A percentile compares a stretch with the other conserved stretches of the same genome.
These are phyloP conservation scores for Epichloe glyceriae DNA, from an alignment of 2,329 filamentous ascomycete genomes.

Conservation along the genomic window DNA sequence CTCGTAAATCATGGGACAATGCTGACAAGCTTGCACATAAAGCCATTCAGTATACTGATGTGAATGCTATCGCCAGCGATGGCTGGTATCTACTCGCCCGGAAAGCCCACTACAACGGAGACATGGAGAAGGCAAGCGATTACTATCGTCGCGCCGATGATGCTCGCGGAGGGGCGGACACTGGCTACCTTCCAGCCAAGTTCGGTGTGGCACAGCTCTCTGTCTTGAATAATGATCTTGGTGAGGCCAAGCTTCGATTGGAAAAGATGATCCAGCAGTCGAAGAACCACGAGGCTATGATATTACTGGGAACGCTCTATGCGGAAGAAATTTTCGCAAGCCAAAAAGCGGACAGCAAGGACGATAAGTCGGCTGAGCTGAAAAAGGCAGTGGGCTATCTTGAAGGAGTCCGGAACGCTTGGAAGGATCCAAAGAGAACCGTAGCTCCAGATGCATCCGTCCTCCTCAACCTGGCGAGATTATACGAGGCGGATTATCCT, in stretches of 20 bases:
- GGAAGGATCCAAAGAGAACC: slow-evolving; percentile 88
- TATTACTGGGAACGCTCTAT: slow-evolving; percentile 77
- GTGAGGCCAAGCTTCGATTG: slow-evolving; percentile 82
- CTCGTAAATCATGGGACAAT: slow-evolving; percentile 65
- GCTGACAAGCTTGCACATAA: slow-evolving; percentile 82
- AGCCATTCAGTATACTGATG: slow-evolving; percentile 89
- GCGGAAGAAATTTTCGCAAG: slow-evolving; percentile 86
- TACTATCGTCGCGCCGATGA: slow-evolving; percentile 87
- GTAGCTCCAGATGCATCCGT: slow-evolving; percentile 72
- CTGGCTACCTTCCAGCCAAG: slow-evolving; percentile 84
- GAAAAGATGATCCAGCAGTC: slow-evolving; percentile 89
- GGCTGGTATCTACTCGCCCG: slow-evolving; percentile 92
- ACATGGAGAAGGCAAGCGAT: slow-evolving; percentile 63
- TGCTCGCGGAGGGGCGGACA: slow-evolving; percentile 80
- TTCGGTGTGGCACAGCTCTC: slow-evolving; percentile 87
- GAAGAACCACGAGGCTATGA: slow-evolving; percentile 79
- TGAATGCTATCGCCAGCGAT: slow-evolving; percentile 92
- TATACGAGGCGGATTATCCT: slow-evolving; percentile 76
- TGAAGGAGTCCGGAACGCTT: slow-evolving; percentile 71
- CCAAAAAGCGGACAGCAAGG: slow-evolving; percentile 58
- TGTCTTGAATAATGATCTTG: slow-evolving; percentile 69
- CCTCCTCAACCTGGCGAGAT: slow-evolving; percentile 75
- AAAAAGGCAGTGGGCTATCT: slow-evolving; percentile 79
- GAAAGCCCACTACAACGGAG: slow-evolving; percentile 75
- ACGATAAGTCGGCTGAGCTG: slow-evolving; percentile 74